phyloP scores from a whole-genome alignment of 202 grass and related monocot species.

The Hordeum pubiflorum region DNA sequence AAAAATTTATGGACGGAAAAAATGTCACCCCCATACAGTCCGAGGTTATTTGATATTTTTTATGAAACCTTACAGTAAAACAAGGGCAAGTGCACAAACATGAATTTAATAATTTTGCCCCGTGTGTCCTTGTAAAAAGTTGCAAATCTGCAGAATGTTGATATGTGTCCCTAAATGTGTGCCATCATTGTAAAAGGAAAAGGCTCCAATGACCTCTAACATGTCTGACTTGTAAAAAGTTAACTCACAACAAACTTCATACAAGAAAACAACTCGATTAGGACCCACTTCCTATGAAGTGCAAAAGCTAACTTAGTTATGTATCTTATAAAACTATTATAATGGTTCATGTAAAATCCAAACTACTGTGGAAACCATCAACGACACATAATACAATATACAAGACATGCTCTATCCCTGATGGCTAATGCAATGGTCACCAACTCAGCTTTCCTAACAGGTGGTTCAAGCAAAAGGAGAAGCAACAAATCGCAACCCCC shows the following conservation, averaged over 20 bases:
- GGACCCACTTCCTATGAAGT: not conserved
- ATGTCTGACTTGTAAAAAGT: not conserved
- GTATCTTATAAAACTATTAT: too few relatives aligned
- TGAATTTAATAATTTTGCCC: not conserved
- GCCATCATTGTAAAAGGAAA: not conserved
- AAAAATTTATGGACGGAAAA: not conserved
- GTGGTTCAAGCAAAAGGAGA: not conserved
- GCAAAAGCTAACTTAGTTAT: not conserved
- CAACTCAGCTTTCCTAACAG: not conserved
- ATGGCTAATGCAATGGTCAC: not conserved
- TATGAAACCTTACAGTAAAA: too few relatives aligned
- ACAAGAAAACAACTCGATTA: not conserved
- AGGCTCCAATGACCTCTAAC: not conserved
- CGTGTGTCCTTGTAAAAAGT: not conserved
- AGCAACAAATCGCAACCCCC: not conserved
- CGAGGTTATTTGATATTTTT: too few relatives aligned
- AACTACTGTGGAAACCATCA: not conserved
- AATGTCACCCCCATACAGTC: not conserved
- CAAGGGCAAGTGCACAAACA: not conserved
- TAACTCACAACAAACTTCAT: not conserved
- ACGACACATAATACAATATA: not conserved
- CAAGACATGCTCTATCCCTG: not conserved
- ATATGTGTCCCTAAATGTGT: not conserved
- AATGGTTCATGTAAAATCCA: not conserved
- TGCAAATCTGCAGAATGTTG: not conserved